Conservation (phyloP, 306 rosid genomes). For the Argentina anserina region DNA sequence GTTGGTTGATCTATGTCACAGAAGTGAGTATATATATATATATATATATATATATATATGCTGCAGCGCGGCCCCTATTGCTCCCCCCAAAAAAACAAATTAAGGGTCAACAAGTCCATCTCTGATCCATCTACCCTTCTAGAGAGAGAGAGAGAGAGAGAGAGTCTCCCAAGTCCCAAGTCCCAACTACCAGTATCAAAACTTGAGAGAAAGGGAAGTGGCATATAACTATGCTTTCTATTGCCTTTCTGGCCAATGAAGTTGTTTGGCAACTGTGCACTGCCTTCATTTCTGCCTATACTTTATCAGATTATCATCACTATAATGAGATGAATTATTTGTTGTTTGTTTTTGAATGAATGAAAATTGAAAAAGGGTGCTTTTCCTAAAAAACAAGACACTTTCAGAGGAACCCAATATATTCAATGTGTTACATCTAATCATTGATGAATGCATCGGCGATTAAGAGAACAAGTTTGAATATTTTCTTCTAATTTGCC, state of each 20-base stretch:
- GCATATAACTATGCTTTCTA: background rate
- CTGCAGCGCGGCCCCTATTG: background rate
- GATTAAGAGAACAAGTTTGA: background rate
- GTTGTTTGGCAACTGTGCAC: background rate
- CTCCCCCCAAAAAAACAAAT: background rate
- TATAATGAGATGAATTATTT: background rate
- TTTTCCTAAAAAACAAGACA: background rate
- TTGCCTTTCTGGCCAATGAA: background rate
- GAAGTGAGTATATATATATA: background rate
- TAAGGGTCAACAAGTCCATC: background rate
- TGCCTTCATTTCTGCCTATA: background rate
- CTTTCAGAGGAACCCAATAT: background rate
- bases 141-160: conserved; percentile 7
- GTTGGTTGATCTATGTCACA: background rate
- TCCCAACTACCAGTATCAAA: conserved; percentile 5
- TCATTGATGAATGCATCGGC: background rate
- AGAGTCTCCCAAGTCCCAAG: background rate
- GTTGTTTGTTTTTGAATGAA: background rate
- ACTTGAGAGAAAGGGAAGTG: background rate
- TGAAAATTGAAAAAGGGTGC: background rate
- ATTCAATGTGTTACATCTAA: background rate
- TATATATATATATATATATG: background rate
- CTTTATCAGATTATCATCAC: background rate
- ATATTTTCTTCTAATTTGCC: background rate
- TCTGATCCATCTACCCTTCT: conserved; percentile 12